A percentile compares a stretch with the other conserved stretches of the same genome.
These are phyloP conservation scores for Lupinus albus DNA, from an alignment of 306 rosid genomes.

Conservation along the genomic window DNA sequence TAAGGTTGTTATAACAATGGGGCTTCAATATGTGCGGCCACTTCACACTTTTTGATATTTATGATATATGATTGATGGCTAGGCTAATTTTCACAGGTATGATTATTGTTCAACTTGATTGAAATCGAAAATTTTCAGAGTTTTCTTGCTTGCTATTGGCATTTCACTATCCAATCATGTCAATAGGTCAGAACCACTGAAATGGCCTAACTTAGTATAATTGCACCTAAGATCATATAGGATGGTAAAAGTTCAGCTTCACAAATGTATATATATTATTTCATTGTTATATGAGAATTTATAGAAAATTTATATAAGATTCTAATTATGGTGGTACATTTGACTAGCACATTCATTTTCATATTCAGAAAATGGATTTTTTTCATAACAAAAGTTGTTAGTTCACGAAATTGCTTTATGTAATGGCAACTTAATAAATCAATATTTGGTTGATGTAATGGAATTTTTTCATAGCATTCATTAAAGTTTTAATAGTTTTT, in stretches of 20 bases:
- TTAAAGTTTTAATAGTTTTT: no score
- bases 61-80: conserved; percentile 41
- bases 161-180: conserved; percentile 25
- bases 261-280: no score
- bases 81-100: conserved; percentile 17
- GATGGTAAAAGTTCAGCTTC: no score
- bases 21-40: conserved; percentile 30
- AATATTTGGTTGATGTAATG: not conserved
- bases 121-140: not conserved
- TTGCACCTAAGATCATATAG: no score
- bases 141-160: conserved; percentile 27
- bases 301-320: no score
- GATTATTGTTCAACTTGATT: conserved; percentile 34
- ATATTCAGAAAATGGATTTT: not conserved
- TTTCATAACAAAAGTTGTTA: not conserved
- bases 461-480: no score
- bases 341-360: not conserved
- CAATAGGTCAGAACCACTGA: not conserved
- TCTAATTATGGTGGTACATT: not conserved
- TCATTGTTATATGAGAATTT: no score
- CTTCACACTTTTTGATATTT: conserved; percentile 20
- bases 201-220: not conserved
- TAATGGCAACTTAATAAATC: not conserved
- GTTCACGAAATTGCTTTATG: not conserved
- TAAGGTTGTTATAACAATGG: conserved; percentile 37